Base-by-base conservation (phyloP, 2,329 filamentous ascomycete species). In the Hymenoscyphus repandus region DNA sequence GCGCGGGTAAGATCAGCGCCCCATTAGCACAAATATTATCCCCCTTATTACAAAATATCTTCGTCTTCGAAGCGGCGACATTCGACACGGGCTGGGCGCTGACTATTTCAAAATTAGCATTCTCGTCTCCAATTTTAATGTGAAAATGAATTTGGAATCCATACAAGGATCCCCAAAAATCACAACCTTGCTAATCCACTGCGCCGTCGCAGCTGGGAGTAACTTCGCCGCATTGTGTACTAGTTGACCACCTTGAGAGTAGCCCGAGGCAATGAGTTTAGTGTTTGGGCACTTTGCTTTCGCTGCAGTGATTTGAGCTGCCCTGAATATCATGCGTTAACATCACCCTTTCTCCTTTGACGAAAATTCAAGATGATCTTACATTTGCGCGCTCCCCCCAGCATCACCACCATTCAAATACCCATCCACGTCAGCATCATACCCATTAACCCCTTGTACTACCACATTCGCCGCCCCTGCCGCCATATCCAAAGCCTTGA, bases 1-100 rank as follows among this genome's bases (percentile, higher is more conserved):
- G 73, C 6, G 70, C 57, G 6, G 65, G 67, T 18, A 71, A 61
- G 5, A 72, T 61, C 47, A 72, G 65, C 18, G 70, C 59, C 0
- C 72, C 72, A 32, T 76, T 73, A 3, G 62, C 48, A 52, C 78
- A 81, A 5, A 81, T 76, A 9, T 72, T 65, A 55, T 81, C 78
- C 0, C 73, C 76, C 3, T 55, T 41, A 30, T 74, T 70, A 52
- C 78, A 80, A 34, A 74, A 71, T 17, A 75, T 73, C 58, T 74
- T 54, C 2, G 64, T 58, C 49, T 67, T 62, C 2, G 54, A 54
- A 6, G 62, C 36, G 2, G 44, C 45, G 5, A 66, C 55, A 41
- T 61, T 60, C 1, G 58, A 30, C 2, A 66, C 41, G 5, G 62
- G 43, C 33, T 52, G 49, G 27, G 50, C 53, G 6, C 53, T 48